Conservation (phyloP, 169 alveolate species). For the Eimeria necatrix region DNA sequence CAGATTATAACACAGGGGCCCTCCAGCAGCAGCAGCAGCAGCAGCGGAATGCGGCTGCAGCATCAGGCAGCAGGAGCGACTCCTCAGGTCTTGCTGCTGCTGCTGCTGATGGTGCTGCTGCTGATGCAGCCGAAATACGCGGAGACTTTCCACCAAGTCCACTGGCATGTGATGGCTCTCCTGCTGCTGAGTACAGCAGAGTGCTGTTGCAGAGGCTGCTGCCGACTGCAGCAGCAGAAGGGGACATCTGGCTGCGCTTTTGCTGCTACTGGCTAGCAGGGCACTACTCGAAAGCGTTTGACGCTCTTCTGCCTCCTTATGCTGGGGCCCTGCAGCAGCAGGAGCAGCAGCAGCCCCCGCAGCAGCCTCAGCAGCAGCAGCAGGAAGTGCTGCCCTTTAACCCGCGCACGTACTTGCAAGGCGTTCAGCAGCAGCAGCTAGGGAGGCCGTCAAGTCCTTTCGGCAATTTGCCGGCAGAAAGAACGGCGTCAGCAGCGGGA, state of each 20-base stretch:
- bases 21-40: slow-evolving; percentile 15
- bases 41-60: not conserved
- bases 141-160: slow-evolving; percentile 39
- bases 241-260: slow-evolving; percentile 73
- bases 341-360: slow-evolving; percentile 14
- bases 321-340: slow-evolving; percentile 17
- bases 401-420: slow-evolving; percentile 54
- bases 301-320: slow-evolving; percentile 71
- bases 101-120: slow-evolving; percentile 54
- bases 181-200: slow-evolving; percentile 66
- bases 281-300: slow-evolving; percentile 63
- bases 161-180: not conserved
- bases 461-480: not conserved
- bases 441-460: slow-evolving; percentile 9
- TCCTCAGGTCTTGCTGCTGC: not conserved
- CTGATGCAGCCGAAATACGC: not conserved
- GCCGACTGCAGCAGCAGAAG: slow-evolving; percentile 70
- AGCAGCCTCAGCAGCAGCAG: slow-evolving; percentile 45
- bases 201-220: slow-evolving; percentile 73
- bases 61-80: not conserved
- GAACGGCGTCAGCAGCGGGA: not conserved
- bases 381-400: not conserved
- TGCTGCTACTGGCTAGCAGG: slow-evolving; percentile 75
- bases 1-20: not conserved
- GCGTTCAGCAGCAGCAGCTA: slow-evolving; percentile 39